Percentiles rank a stretch among this genome's conserved stretches.
These are phyloP conservation scores for Trichoderma polysporum DNA, from an alignment of 2,329 filamentous ascomycete species.

Conservation along the genomic window DNA sequence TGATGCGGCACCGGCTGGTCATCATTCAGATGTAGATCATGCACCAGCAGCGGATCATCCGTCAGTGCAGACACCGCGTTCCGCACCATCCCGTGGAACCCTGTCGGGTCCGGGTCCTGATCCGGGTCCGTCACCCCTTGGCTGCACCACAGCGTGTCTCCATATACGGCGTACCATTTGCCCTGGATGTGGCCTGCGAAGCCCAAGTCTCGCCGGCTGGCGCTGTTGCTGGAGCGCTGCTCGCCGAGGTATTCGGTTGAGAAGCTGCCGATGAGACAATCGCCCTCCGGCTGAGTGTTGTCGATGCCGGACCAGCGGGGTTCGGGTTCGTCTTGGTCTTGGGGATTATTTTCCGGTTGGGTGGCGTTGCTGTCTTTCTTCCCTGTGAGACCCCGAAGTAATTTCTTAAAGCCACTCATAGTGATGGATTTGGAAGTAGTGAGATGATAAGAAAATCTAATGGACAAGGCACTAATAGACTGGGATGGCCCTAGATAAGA, in stretches of 20 bases:
- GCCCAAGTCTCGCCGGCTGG: constrained; percentile 39
- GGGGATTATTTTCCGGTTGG: background rate
- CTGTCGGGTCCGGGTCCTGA: constrained; percentile 29
- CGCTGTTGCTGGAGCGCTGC: constrained; percentile 39
- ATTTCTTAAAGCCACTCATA: constrained; percentile 12
- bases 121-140: constrained; percentile 34
- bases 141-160: constrained; percentile 35
- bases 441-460: background rate
- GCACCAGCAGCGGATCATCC: constrained; percentile 36
- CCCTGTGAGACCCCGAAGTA: background rate
- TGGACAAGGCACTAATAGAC: too few species aligned
- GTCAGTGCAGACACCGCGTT: constrained; percentile 38
- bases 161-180: constrained; percentile 41
- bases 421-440: background rate
- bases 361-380: background rate
- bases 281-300: constrained; percentile 39
- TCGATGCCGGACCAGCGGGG: constrained; percentile 28
- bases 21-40: constrained; percentile 38
- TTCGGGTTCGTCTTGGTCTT: background rate
- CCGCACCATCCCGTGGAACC: constrained; percentile 43
- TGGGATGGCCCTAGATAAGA: background rate
- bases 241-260: constrained; percentile 36
- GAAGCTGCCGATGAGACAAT: constrained; percentile 34
- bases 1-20: constrained; percentile 33
- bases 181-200: constrained; percentile 38